A percentile compares a stretch with the other conserved stretches of the same genome.
phyloP scores from a whole-genome alignment of 2,329 filamentous ascomycete genomes.

The Pleoardoris graminearum region DNA sequence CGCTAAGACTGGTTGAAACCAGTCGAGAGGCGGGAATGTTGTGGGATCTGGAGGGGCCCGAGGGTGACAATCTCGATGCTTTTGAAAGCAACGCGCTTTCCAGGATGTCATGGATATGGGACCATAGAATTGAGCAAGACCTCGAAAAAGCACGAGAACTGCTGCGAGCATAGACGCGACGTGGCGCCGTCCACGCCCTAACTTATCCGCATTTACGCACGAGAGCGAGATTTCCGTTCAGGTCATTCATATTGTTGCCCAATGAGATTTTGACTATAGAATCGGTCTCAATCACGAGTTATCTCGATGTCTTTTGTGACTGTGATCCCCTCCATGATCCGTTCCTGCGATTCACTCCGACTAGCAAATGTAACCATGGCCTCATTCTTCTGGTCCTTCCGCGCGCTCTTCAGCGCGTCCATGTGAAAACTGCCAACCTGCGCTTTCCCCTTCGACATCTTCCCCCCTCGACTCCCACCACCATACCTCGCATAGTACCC shows the following conservation, averaged over 20 bases:
- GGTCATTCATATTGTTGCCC: neutral
- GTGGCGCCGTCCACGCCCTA: too few species aligned
- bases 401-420: neutral
- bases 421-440: slow-evolving; percentile 3
- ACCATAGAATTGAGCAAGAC: slow-evolving; percentile 42
- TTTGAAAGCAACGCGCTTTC: slow-evolving; percentile 32
- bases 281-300: neutral
- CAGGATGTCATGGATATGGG: slow-evolving; percentile 49
- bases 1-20: slow-evolving; percentile 46
- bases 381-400: neutral
- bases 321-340: slow-evolving; percentile 9
- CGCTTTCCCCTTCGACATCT: neutral
- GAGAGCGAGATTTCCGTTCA: neutral
- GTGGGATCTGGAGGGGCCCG: slow-evolving; percentile 45
- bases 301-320: slow-evolving; percentile 8
- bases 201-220: neutral
- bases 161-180: neutral
- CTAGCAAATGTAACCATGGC: neutral
- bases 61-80: slow-evolving; percentile 40
- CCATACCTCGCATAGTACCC: neutral
- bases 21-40: slow-evolving; percentile 46
- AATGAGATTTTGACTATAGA: neutral
- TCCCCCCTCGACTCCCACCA: neutral
- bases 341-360: slow-evolving; percentile 9
- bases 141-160: slow-evolving; percentile 26